Conservation (phyloP, 2,329 filamentous ascomycete genomes). For the Delphinella strobiligena region DNA sequence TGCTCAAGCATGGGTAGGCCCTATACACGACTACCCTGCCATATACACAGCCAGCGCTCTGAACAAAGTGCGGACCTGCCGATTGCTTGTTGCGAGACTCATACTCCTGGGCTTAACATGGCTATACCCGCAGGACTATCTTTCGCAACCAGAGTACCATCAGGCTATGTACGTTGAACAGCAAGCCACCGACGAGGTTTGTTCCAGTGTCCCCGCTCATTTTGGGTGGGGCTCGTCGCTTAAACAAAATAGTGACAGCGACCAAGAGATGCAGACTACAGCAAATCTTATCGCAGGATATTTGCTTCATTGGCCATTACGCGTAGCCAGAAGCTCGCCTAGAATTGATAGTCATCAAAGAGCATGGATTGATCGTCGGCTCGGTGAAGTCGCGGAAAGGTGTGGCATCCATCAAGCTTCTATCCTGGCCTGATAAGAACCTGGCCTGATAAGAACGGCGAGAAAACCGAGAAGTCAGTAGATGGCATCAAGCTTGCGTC, state of each 20-base stretch:
- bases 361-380: constrained; percentile 3
- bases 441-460: too few relatives aligned
- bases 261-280: constrained; percentile 3
- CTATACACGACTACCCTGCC: constrained; percentile 3
- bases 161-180: constrained; percentile 7
- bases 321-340: constrained; percentile 3
- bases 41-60: constrained; percentile 2
- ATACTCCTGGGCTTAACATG: constrained; percentile 3
- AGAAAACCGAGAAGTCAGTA: too few relatives aligned
- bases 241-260: background rate
- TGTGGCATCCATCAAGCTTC: constrained; percentile 5
- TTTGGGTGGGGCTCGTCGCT: background rate
- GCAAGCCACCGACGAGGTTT: constrained; percentile 6
- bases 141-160: constrained; percentile 1
- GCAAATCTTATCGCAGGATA: constrained; percentile 5
- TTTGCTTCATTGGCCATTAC: constrained; percentile 5
- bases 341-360: constrained; percentile 2
- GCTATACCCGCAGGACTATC: constrained; percentile 5
- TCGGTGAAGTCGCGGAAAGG: constrained; percentile 3
- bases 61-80: constrained; percentile 7
- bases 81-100: constrained; percentile 1
- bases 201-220: constrained; percentile 5
- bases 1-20: constrained; percentile 6
- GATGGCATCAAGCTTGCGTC: too few relatives aligned
- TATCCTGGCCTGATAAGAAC: too few relatives aligned